Conservation (phyloP, 805 yeast species). For the Candida silvatica region DNA sequence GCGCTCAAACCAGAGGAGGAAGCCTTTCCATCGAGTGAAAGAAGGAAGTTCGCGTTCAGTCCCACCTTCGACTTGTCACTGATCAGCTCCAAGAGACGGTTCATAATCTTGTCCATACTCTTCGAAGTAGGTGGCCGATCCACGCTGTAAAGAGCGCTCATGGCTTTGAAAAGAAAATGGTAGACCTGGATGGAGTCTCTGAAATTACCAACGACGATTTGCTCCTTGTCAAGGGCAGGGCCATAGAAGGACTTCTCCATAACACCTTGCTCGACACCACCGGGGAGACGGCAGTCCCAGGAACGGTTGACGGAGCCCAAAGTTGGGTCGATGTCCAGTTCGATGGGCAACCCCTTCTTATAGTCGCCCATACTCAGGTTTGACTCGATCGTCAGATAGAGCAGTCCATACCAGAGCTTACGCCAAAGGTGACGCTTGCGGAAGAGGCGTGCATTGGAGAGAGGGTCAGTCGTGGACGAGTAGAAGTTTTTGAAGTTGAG, state of each 20-base stretch:
- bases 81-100: constrained; percentile 21
- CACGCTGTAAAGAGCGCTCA: constrained; percentile 28
- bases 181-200: constrained; percentile 39
- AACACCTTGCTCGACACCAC: constrained; percentile 28
- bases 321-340: constrained; percentile 28
- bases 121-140: constrained; percentile 26
- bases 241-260: constrained; percentile 26
- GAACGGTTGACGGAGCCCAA: constrained; percentile 23
- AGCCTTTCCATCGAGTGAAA: constrained; percentile 10
- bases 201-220: constrained; percentile 38
- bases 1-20: constrained; percentile 8
- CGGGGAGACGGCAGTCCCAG: constrained; percentile 31
- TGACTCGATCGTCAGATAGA: constrained; percentile 25
- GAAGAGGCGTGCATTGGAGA: constrained; percentile 22
- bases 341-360: constrained; percentile 27
- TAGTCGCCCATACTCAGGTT: constrained; percentile 30
- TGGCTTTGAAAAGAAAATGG: constrained; percentile 30
- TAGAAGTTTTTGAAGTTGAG: constrained; percentile 29
- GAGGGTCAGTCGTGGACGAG: constrained; percentile 19
- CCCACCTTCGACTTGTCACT: constrained; percentile 22
- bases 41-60: constrained; percentile 16
- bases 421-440: constrained; percentile 31
- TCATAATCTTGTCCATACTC: constrained; percentile 21
- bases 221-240: constrained; percentile 27
- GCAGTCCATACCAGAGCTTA: constrained; percentile 29